A percentile compares a stretch with the other conserved stretches of the same genome.
phyloP scores from a whole-genome alignment of 306 rosid genomes.

The Ziziphus jujuba region DNA sequence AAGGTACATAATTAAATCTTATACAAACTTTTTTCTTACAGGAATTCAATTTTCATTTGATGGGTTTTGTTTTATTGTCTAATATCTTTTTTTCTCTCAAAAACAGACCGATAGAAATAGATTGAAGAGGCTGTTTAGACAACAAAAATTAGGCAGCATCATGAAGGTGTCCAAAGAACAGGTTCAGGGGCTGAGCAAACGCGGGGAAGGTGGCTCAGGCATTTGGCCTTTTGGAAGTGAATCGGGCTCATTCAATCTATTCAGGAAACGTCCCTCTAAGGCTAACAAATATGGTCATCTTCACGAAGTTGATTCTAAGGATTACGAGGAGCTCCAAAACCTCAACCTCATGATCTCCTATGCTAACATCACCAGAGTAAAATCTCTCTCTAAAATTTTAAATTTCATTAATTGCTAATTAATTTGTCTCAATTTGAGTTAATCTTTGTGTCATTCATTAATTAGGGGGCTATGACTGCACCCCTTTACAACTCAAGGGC shows the following conservation, averaged over 20 bases:
- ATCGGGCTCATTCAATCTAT: slow-evolving; percentile 45
- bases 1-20: slow-evolving; percentile 30
- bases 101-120: slow-evolving; percentile 31
- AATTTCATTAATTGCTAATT: too few relatives aligned
- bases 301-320: slow-evolving; percentile 31
- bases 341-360: slow-evolving; percentile 46
- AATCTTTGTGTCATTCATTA: not conserved
- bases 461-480: slow-evolving; percentile 55
- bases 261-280: slow-evolving; percentile 32
- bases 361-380: slow-evolving; percentile 54
- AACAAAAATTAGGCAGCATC: slow-evolving; percentile 48
- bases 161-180: slow-evolving; percentile 45
- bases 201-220: not conserved
- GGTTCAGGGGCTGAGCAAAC: slow-evolving; percentile 39
- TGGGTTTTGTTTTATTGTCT: too few relatives aligned
- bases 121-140: slow-evolving; percentile 44
- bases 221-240: slow-evolving; percentile 59
- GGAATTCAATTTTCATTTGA: too few relatives aligned
- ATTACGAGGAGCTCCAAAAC: slow-evolving; percentile 32
- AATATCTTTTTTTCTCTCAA: not conserved
- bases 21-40: too few relatives aligned
- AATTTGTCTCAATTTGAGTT: too few relatives aligned
- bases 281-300: slow-evolving; percentile 57
- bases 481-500: slow-evolving; percentile 49
- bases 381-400: too few relatives aligned